A percentile compares a stretch with the other conserved stretches of the same genome.
Conservation (phyloP, 2,329 filamentous ascomycete species). For the Penicillium sp. region DNA sequence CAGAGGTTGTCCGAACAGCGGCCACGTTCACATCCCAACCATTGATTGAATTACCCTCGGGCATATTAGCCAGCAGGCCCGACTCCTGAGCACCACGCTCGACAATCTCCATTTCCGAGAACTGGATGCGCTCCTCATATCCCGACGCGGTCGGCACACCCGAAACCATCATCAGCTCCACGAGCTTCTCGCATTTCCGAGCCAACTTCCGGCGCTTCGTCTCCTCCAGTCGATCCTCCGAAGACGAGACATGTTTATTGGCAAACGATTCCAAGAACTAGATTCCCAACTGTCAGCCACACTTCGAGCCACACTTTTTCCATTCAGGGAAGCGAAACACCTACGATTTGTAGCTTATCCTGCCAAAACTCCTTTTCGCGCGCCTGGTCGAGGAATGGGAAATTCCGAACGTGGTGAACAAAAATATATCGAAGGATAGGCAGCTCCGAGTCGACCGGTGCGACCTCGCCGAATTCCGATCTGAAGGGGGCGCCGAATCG, state of each 20-base stretch:
- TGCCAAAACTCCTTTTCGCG: conserved; percentile 99
- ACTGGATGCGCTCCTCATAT: conserved; percentile 95
- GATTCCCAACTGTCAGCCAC: conserved; percentile 4
- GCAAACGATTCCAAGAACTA: conserved; percentile 97
- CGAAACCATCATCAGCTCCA: conserved; percentile 99
- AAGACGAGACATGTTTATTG: conserved; percentile 94
- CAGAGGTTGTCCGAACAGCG: conserved; percentile 73
- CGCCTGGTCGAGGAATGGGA: conserved; percentile 94
- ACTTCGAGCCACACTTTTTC: too few relatives aligned
- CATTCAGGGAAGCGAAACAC: conserved; percentile 40
- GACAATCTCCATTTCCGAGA: conserved; percentile 94
- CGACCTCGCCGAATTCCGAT: conserved; percentile 87
- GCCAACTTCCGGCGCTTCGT: conserved; percentile 93
- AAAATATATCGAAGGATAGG: conserved; percentile 96
- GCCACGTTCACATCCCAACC: conserved; percentile 97
- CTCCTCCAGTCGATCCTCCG: conserved; percentile 91
- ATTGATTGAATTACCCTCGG: conserved; percentile 88
- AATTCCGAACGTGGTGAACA: conserved; percentile 95
- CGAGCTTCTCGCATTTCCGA: conserved; percentile 87
- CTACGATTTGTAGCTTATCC: conserved; percentile 88
- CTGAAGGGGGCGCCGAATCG: conserved; percentile 94
- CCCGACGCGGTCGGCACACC: conserved; percentile 93
- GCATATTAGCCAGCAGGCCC: conserved; percentile 79
- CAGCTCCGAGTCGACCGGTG: conserved; percentile 88
- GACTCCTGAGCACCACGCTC: conserved; percentile 90